Evolutionary conservation across 2,329 filamentous ascomycete species (phyloP), one percentile per base, ranked within the genome.

Genomic region (Epichloe hybrida): DNA sequence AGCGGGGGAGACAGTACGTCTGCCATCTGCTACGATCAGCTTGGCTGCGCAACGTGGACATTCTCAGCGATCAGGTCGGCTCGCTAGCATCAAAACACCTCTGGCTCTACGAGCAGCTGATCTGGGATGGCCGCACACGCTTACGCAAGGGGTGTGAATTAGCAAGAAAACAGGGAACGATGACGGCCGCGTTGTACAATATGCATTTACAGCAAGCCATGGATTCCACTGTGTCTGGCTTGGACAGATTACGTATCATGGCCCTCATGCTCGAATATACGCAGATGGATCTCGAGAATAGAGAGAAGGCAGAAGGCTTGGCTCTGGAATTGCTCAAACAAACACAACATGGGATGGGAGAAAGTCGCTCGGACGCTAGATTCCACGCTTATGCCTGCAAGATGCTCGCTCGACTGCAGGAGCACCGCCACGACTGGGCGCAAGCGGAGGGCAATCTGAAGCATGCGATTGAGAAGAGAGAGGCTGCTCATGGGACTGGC

Each of bases 51-150:
- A 68, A 68, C 43, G 64, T 66, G 12, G 59, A 66, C 50, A 52
- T 67, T 4, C 55, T 68, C 23, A 56, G 61, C 11, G 57, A 60
- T 31, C 60, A 62, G 34, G 62, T 68, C 35, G 60, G 60, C 11
- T 57, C 61, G 2, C 58, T 57, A 8, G 57, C 61, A 15, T 52
- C 62, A 6, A 60, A 60, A 37, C 61, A 62, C 23, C 58, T 68
- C 4, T 68, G 66, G 66, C 63, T 67, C 43, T 68, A 68, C 50
- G 66, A 68, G 52, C 66, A 68, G 52, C 53, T 68, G 12, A 68
- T 68, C 5, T 68, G 66, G 66, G 66, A 68, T 50, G 66, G 64
- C 20, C 63, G 65, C 34, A 67, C 65, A 12, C 55, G 60, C 9
- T 55, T 68, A 27, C 63, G 66, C 5, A 64, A 58, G 50, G 59